Conservation (phyloP, 1,139 yeast species). For the Hansenula lynferdii region DNA sequence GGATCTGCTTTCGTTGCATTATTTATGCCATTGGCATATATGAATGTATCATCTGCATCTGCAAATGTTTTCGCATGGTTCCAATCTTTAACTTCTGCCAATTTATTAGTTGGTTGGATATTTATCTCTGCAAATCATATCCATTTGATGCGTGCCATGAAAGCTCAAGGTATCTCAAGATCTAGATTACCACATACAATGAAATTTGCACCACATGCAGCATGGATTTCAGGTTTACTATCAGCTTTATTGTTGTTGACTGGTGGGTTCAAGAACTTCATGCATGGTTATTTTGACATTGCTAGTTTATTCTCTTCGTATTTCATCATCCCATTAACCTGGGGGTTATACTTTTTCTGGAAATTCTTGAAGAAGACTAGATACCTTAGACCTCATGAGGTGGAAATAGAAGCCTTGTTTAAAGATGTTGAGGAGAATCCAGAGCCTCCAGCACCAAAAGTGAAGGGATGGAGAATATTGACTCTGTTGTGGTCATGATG, state of each 20-base stretch:
- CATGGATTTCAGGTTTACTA: not conserved
- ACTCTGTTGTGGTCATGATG: not conserved
- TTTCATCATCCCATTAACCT: conserved; percentile 29
- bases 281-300: conserved; percentile 12
- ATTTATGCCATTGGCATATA: not conserved
- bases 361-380: conserved; percentile 25
- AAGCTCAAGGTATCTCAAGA: not conserved
- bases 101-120: not conserved
- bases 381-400: conserved; percentile 9
- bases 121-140: not conserved
- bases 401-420: conserved; percentile 23
- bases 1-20: not conserved
- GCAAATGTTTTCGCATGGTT: not conserved
- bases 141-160: not conserved
- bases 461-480: not conserved
- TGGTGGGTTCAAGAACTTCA: not conserved
- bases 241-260: not conserved
- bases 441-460: conserved; percentile 20
- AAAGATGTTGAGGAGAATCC: conserved; percentile 30
- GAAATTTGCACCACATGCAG: not conserved
- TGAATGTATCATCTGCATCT: not conserved
- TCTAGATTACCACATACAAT: not conserved
- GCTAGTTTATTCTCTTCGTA: conserved; percentile 31
- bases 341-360: conserved; percentile 25
- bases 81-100: not conserved